Conservation (phyloP, 2,329 filamentous ascomycete genomes). For the Penicillium sp. region DNA sequence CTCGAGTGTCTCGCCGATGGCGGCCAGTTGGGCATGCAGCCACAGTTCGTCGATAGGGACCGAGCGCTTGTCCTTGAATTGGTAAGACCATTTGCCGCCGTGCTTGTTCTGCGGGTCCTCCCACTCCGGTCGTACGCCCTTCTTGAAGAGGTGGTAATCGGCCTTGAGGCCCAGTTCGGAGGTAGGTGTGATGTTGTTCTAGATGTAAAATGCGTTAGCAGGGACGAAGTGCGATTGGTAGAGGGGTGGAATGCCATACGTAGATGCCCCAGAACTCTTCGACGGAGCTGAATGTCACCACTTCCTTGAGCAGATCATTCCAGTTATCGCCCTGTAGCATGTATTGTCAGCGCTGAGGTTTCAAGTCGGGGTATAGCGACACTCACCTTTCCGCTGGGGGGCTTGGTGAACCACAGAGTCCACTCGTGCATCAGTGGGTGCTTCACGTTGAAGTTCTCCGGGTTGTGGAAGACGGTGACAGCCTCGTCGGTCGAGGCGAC, state of each 20-base stretch:
- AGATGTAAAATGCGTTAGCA: slow-evolving; percentile 15
- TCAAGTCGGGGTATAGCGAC: neutral
- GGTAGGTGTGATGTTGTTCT: slow-evolving; percentile 98
- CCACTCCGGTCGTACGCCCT: slow-evolving; percentile 94
- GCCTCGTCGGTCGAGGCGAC: slow-evolving; percentile 53
- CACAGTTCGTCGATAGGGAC: slow-evolving; percentile 92
- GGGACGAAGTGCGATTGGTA: neutral
- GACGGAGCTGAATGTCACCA: slow-evolving; percentile 97
- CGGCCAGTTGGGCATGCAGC: slow-evolving; percentile 94
- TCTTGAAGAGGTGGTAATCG: slow-evolving; percentile 99
- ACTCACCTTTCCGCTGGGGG: slow-evolving; percentile 83
- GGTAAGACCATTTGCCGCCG: slow-evolving; percentile 97
- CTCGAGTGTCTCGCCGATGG: slow-evolving; percentile 96
- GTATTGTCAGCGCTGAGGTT: neutral
- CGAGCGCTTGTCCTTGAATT: slow-evolving; percentile 91
- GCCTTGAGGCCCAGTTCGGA: slow-evolving; percentile 96
- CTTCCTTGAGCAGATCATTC: slow-evolving; percentile 96
- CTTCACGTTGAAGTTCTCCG: slow-evolving; percentile 99
- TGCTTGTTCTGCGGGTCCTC: slow-evolving; percentile 98
- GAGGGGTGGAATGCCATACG: slow-evolving; percentile 55
- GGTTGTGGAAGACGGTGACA: slow-evolving; percentile 95
- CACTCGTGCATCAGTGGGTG: slow-evolving; percentile 95
- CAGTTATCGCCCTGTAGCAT: slow-evolving; percentile 80
- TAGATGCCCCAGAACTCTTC: slow-evolving; percentile 99
- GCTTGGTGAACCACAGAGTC: slow-evolving; percentile 99